Evolutionary conservation across 805 yeast genomes (phyloP).

Genomic region (Phaffomyces thermotolerans): DNA sequence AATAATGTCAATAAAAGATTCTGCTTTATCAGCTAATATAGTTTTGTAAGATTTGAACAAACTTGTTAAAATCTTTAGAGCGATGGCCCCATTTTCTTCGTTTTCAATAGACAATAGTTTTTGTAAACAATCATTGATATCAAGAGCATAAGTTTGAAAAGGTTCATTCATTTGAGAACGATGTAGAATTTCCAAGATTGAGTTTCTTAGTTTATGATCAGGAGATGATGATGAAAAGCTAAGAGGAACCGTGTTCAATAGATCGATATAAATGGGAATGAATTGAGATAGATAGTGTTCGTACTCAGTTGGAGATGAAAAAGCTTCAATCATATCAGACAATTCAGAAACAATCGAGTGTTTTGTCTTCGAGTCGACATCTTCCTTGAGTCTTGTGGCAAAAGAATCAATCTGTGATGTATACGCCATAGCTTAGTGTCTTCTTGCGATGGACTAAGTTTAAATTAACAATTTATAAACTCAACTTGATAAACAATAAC

Average conservation of each 20-base stretch:
- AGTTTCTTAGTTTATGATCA: conserved; percentile 72
- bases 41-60: conserved; percentile 80
- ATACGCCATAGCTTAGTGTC: conserved; percentile 26
- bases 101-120: conserved; percentile 65
- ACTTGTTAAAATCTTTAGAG: conserved; percentile 81
- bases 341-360: conserved; percentile 73
- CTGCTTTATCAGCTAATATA: conserved; percentile 60
- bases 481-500: not conserved
- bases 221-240: conserved; percentile 57
- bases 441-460: conserved; percentile 1
- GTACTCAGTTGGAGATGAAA: conserved; percentile 75
- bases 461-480: no score
- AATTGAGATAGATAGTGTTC: conserved; percentile 63
- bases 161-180: conserved; percentile 78
- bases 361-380: conserved; percentile 49
- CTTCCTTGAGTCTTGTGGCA: conserved; percentile 50
- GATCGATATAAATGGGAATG: conserved; percentile 60
- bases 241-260: conserved; percentile 64
- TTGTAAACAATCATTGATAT: conserved; percentile 53
- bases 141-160: conserved; percentile 60
- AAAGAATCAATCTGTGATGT: conserved; percentile 56
- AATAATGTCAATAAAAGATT: conserved; percentile 70
- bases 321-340: conserved; percentile 79
- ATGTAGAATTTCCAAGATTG: conserved; percentile 71
- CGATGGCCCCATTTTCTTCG: conserved; percentile 90